phyloP scores from a whole-genome alignment of 1,284 basidiomycete species.

The Sanghuangporus weigelae region DNA sequence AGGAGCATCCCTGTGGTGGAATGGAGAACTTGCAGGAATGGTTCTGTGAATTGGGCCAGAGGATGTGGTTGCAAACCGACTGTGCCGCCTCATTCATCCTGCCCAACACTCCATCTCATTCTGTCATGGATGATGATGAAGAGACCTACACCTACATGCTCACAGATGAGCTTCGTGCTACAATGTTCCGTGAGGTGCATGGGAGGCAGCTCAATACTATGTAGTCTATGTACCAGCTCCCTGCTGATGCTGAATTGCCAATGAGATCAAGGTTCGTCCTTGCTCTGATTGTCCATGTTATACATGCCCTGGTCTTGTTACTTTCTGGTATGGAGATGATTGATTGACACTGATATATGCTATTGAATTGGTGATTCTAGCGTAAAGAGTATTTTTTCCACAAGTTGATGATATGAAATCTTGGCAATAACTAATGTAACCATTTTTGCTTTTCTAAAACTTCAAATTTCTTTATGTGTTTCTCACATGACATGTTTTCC shows the following conservation, averaged over 20 bases:
- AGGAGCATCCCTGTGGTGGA: too few species aligned
- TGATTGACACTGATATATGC: background rate
- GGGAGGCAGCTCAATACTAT: slow-evolving; percentile 20
- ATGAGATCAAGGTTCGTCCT: slow-evolving; percentile 22
- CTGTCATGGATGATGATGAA: slow-evolving; percentile 8
- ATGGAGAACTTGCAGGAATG: too few species aligned
- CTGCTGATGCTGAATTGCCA: slow-evolving; percentile 23
- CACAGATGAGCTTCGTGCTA: slow-evolving; percentile 17
- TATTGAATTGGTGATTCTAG: slow-evolving; percentile 29
- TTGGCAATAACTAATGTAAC: too few species aligned
- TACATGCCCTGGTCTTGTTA: background rate
- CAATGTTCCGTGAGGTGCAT: slow-evolving; percentile 20
- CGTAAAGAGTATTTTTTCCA: slow-evolving; percentile 59
- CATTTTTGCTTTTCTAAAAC: too few species aligned
- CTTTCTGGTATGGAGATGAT: background rate
- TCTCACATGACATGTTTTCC: too few species aligned
- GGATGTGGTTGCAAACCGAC: background rate
- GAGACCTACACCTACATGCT: slow-evolving; percentile 17
- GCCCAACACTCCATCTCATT: slow-evolving; percentile 1
- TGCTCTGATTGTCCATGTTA: background rate
- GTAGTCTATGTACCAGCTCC: slow-evolving; percentile 22
- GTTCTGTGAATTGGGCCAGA: too few species aligned
- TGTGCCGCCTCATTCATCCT: background rate
- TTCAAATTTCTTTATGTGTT: too few species aligned
- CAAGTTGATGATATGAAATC: slow-evolving; percentile 50